Conservation (phyloP, 805 yeast genomes). For the Myxozyma melibiosi region DNA sequence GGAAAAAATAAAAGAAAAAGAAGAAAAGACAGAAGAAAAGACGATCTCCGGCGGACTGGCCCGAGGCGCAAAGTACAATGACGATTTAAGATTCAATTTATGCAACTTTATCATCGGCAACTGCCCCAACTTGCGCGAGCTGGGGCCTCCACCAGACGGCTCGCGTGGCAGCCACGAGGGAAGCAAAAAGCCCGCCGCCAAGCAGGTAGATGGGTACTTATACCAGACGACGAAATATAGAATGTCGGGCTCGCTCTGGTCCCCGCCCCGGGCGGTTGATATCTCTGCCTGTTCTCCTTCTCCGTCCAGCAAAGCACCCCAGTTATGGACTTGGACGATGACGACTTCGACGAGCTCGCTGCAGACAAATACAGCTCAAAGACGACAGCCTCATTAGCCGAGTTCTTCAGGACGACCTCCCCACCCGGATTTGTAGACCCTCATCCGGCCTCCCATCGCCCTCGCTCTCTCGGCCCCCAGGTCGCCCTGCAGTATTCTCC, state of each 20-base stretch:
- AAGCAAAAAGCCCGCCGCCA: neutral
- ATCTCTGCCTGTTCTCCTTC: neutral
- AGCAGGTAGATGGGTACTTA: too few species aligned
- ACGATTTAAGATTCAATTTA: neutral
- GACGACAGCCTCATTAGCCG: constrained; percentile 6
- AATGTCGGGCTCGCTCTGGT: too few species aligned
- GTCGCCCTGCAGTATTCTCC: too few species aligned
- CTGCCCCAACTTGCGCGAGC: constrained; percentile 2
- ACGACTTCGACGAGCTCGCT: neutral
- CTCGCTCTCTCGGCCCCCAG: neutral
- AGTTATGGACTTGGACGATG: constrained; percentile 1
- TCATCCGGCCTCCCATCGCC: neutral
- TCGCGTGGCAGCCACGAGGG: constrained; percentile 21
- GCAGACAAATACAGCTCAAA: too few species aligned
- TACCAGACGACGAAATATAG: neutral
- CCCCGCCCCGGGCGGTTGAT: neutral
- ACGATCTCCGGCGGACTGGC: neutral
- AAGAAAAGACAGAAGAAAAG: neutral
- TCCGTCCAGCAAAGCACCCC: neutral
- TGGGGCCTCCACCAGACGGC: neutral
- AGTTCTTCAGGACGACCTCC: constrained; percentile 10
- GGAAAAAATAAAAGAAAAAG: too few species aligned
- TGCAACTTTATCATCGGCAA: neutral
- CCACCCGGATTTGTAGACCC: constrained; percentile 9
- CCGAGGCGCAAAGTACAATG: neutral